A percentile compares a stretch with the other conserved stretches of the same genome.
phyloP scores from a whole-genome alignment of 352 stramenopile species.

The Phytopythium montanum region DNA sequence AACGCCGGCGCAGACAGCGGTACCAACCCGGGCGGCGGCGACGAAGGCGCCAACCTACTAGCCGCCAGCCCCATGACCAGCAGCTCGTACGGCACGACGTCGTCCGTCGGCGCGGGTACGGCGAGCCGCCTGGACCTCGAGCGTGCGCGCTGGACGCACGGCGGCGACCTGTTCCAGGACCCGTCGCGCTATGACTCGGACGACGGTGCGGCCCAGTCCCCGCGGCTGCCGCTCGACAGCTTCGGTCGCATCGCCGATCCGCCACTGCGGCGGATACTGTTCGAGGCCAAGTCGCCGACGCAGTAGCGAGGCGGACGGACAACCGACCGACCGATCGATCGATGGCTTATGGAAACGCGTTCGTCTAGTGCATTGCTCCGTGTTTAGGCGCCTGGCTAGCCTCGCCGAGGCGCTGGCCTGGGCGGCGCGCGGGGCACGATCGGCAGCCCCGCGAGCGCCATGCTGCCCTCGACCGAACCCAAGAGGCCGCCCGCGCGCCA shows the following conservation, averaged over 20 bases:
- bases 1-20: constrained; percentile 45
- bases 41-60: constrained; percentile 32
- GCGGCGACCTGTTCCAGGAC: constrained; percentile 80
- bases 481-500: constrained; percentile 10
- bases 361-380: not conserved
- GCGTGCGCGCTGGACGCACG: constrained; percentile 67
- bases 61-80: constrained; percentile 54
- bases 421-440: constrained; percentile 23
- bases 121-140: constrained; percentile 26
- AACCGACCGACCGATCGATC: not conserved
- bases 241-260: constrained; percentile 50
- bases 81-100: constrained; percentile 49
- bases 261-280: constrained; percentile 2
- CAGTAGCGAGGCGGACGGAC: not conserved
- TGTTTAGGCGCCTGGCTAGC: not conserved
- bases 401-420: constrained; percentile 1
- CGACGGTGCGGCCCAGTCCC: constrained; percentile 58
- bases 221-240: constrained; percentile 53
- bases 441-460: constrained; percentile 53
- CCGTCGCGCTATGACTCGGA: constrained; percentile 83
- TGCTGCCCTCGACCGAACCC: constrained; percentile 28
- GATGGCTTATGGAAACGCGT: not conserved
- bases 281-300: not conserved
- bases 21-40: constrained; percentile 16
- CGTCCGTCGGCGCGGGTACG: constrained; percentile 28